Evolutionary conservation across 768 basidiomycete genomes (phyloP), one percentile per base, ranked within the genome.

Genomic region (Podaxis sp.): DNA sequence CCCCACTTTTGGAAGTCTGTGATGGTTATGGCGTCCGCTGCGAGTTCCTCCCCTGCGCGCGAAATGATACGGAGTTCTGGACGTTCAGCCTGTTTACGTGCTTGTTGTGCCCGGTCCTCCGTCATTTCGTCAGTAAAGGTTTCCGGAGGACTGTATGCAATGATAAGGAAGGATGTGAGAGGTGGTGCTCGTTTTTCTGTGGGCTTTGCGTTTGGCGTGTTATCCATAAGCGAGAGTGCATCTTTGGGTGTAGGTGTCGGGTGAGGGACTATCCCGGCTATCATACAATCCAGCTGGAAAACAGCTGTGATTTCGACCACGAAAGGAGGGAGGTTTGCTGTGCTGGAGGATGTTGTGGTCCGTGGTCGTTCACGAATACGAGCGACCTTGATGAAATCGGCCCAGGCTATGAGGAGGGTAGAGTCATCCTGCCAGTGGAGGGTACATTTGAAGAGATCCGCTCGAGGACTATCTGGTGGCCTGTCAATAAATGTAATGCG

Each of bases 21-120:
- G 44, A 99, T 82, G 49, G 83, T 84, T 51, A 99, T 81, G 1
- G 90, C 92, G 72, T 99, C 96, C 1, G 88, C 84, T 0, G 92
- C 84, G 2, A 94, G 79, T 72, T 97, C 95, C 70, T 98, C 95
- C 1, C 96, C 96, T 0, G 83, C 82, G 26, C 89, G 88, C 1
- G 93, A 91, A 65, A 99, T 90, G 67, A 99, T 91, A 12, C 94
- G 87, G 54, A 99, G 82, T 74, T 99, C 96, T 6, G 97, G 97
- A n/a, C 92, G 89, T 65, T 93, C 90, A 0, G 95, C 92, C 0
- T 84, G 84, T 72, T 93, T 93, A 17, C 95, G 86, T 11, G 89
- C 86, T 72, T 96, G 93, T 67, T 85, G 84, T 0, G 78, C 78
- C 20, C 86, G 86, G 69, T 95, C 89, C 1, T 86, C 83, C 0